These are phyloP conservation scores for Neofusicoccum laricinum DNA, from an alignment of 2,329 filamentous ascomycete species.

Conservation along the genomic window DNA sequence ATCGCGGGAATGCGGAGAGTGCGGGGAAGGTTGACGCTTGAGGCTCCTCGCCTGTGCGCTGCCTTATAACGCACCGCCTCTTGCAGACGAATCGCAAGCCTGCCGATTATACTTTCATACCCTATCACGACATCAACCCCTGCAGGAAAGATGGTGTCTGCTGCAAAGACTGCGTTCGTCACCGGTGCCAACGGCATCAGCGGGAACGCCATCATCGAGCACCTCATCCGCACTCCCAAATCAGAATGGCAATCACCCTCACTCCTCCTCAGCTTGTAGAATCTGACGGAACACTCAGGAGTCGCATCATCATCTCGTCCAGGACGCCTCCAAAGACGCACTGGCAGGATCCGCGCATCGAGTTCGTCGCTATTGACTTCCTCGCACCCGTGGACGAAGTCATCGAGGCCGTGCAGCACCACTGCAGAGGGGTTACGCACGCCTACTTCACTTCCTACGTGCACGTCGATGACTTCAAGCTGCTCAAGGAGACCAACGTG, in stretches of 20 bases:
- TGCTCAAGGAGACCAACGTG: too few relatives aligned
- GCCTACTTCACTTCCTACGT: too few relatives aligned
- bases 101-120: neutral
- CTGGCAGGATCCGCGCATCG: too few relatives aligned
- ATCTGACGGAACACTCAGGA: too few relatives aligned
- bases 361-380: too few relatives aligned
- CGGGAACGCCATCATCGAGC: conserved; percentile 34
- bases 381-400: too few relatives aligned
- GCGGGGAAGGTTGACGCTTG: neutral
- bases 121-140: conserved; percentile 26
- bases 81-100: neutral
- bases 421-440: too few relatives aligned
- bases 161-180: conserved; percentile 32
- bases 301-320: too few relatives aligned
- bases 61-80: neutral
- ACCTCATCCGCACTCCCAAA: conserved; percentile 27
- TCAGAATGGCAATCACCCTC: neutral
- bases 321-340: too few relatives aligned
- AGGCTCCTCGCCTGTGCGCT: neutral
- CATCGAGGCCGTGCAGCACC: too few relatives aligned
- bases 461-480: too few relatives aligned
- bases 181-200: conserved; percentile 37
- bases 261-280: too few relatives aligned
- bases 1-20: neutral
- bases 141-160: neutral